Conservation (phyloP, 345 rosid genomes). For the Clarkia xantiana region DNA sequence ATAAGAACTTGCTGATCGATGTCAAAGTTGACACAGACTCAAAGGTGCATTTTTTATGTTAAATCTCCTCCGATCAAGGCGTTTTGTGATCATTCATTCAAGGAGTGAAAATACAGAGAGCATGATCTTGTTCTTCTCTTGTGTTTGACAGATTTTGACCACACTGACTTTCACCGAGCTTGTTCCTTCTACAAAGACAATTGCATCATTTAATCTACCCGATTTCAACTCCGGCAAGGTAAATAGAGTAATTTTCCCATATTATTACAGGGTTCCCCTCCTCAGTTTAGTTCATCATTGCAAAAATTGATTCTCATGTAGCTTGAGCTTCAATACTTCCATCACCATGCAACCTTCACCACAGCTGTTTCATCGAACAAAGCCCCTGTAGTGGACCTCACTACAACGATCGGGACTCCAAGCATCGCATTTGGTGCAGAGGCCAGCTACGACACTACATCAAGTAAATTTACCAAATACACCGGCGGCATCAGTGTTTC, state of each 20-base stretch:
- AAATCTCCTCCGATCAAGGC: too few species aligned
- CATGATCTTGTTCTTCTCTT: background rate
- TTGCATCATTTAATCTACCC: constrained; percentile 68
- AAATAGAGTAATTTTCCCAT: too few species aligned
- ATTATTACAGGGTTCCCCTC: too few species aligned
- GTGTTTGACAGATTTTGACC: constrained; percentile 42
- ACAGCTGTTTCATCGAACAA: too few species aligned
- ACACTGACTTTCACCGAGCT: constrained; percentile 54
- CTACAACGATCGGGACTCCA: constrained; percentile 77
- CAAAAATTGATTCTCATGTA: constrained; percentile 15
- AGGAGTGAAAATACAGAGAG: too few species aligned
- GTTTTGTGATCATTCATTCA: too few species aligned
- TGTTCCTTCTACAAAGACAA: constrained; percentile 73
- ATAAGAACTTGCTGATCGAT: constrained; percentile 55
- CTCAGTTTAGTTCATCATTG: too few species aligned
- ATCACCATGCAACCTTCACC: constrained; percentile 58
- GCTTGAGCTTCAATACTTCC: constrained; percentile 82
- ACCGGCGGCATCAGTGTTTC: constrained; percentile 64
- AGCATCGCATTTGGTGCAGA: constrained; percentile 83
- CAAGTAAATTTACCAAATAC: constrained; percentile 61
- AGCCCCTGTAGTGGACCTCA: constrained; percentile 50
- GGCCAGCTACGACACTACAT: constrained; percentile 65
- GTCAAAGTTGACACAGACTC: constrained; percentile 75
- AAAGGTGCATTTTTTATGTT: constrained; percentile 35
- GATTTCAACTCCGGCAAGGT: constrained; percentile 79